Base-by-base conservation (phyloP, 2,329 filamentous ascomycete species). In the Harringtonia aguacate region DNA sequence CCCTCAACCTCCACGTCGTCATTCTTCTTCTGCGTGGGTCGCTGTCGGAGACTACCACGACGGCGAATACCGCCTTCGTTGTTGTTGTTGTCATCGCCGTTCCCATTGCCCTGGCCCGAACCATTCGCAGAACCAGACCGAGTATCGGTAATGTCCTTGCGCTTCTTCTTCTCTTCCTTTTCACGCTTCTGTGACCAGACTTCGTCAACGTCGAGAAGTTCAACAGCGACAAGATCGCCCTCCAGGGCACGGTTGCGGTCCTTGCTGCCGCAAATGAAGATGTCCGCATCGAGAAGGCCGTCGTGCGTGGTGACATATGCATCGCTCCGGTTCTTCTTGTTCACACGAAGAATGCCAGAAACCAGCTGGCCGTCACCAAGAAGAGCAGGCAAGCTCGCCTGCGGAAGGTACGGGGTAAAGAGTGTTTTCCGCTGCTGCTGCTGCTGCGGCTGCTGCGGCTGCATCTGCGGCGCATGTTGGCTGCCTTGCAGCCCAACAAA, bases 121-220 rank as follows among this genome's bases (percentile, higher is more conserved):
- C 83, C 84, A 56, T 79, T 86, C 52, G 77, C 84, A 50, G 84
- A 84, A 52, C 82, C 82, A 42, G 78, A 79, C 52, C 90, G 81
- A 47, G 86, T 89, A 60, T 97, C 92, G 29, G 88, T 94, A 47
- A 95, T 94, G 58, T 98, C 92, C 73, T 98, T 98, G 63, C 92
- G 86, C 72, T 97, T 98, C 79, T 98, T 98, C 77, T 98, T 98
- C 64, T 98, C 92, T 67, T 98, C 92, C 64, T 98, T 98, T 64
- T 98, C 92, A 45, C 88, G 86, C 74, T 98, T 98, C 70, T 98
- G 92, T 21, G 84, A 79, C 92, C 92, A 98, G 3, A 98, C 92
- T 60, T 98, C 92, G 60, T 97, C 92, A 8, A 98, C 92, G 58
- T 98, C 90, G 41, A 98, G 79, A 38, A 98, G 80, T 66, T 98